Percentiles rank a stretch among this genome's conserved stretches.
Evolutionary conservation across 2,329 filamentous ascomycete species (phyloP).

Genomic region (Clonostachys chloroleuca): DNA sequence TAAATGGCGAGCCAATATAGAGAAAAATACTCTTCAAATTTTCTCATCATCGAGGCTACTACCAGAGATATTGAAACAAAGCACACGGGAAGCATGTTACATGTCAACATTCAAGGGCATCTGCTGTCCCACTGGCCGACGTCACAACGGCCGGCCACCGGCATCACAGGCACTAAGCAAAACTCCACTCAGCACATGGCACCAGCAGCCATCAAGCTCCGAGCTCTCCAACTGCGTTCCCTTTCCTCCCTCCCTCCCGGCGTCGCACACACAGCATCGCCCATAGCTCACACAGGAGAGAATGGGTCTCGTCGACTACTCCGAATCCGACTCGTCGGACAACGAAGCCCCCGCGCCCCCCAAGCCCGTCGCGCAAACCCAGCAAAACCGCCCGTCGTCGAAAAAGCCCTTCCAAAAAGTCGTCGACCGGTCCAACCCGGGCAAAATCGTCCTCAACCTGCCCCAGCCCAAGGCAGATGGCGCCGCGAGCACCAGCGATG

Average conservation of each 20-base stretch:
- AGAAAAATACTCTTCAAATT: too few species aligned
- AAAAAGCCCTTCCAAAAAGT: conserved; percentile 73
- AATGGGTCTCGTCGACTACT: conserved; percentile 82
- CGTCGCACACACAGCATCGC: too few species aligned
- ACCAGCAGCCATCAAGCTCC: not conserved
- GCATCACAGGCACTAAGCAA: too few species aligned
- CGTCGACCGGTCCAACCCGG: conserved; percentile 73
- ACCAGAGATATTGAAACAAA: too few species aligned
- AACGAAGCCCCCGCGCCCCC: conserved; percentile 14
- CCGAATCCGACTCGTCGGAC: conserved; percentile 68
- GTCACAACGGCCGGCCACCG: not conserved
- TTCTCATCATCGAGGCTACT: too few species aligned
- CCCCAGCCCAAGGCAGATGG: conserved; percentile 41
- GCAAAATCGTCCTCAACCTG: conserved; percentile 80
- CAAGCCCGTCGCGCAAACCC: conserved; percentile 11
- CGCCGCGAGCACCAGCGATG: conserved; percentile 10
- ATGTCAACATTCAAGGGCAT: too few species aligned
- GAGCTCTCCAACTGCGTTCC: not conserved
- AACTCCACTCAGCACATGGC: not conserved
- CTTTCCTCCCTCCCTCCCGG: too few species aligned
- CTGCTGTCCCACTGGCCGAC: too few species aligned
- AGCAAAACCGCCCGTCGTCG: conserved; percentile 28
- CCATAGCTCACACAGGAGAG: conserved; percentile 4
- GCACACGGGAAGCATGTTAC: too few species aligned
- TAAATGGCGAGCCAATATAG: too few species aligned